A percentile compares a stretch with the other conserved stretches of the same genome.
These are phyloP conservation scores for Pelagophyceae sp. DNA, from an alignment of 352 stramenopile species.

Conservation along the genomic window DNA sequence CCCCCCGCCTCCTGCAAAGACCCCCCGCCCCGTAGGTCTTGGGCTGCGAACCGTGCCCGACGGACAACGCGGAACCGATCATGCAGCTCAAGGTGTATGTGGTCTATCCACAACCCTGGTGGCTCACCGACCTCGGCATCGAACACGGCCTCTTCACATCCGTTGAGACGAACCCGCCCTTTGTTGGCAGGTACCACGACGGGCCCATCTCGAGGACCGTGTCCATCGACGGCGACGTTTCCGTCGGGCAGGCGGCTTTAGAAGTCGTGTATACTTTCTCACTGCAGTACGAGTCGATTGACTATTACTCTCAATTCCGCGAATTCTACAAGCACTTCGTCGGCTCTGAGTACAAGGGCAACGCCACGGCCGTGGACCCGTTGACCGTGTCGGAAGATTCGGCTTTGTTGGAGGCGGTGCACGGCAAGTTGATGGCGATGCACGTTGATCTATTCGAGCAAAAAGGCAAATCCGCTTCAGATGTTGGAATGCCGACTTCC, in stretches of 20 bases:
- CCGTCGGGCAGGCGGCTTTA: not conserved
- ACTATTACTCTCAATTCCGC: not conserved
- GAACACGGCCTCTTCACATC: not conserved
- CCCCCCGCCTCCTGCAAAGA: too few relatives aligned
- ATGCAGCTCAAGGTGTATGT: conserved; percentile 2
- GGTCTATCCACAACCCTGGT: conserved; percentile 3
- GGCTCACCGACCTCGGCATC: not conserved
- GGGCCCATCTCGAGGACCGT: too few relatives aligned
- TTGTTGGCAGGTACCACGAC: conserved; percentile 1
- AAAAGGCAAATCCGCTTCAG: not conserved
- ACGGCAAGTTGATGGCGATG: not conserved
- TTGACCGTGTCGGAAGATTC: not conserved
- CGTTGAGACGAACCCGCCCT: not conserved
- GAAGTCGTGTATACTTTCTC: not conserved
- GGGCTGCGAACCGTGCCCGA: not conserved
- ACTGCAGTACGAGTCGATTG: not conserved
- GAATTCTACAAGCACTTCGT: not conserved
- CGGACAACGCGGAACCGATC: not conserved
- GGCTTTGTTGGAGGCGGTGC: not conserved
- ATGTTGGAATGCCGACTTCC: not conserved
- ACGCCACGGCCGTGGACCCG: not conserved
- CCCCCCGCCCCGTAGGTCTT: not conserved
- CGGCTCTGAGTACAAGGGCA: not conserved
- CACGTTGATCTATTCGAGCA: not conserved
- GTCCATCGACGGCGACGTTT: too few relatives aligned